phyloP scores from a whole-genome alignment of 2,329 filamentous ascomycete species.

The Massarina eburnea region DNA sequence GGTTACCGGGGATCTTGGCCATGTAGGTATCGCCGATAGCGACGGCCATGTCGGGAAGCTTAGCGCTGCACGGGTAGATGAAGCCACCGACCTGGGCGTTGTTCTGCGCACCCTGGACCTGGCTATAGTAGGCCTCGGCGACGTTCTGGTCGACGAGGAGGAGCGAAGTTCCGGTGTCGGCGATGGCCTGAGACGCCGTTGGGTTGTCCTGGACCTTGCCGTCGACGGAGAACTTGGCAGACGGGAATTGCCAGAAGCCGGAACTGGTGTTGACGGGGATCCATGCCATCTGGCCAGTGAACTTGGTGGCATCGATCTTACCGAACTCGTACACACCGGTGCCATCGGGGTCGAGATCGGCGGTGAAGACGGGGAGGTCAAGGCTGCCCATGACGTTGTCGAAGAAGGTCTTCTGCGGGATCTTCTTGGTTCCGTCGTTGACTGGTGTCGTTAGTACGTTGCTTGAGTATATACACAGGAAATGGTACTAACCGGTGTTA shows the following conservation, averaged over 20 bases:
- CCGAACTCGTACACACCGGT: conserved; percentile 75
- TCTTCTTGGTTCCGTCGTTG: conserved; percentile 55
- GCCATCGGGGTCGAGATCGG: conserved; percentile 62
- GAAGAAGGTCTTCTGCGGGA: conserved; percentile 71
- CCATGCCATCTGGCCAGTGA: conserved; percentile 64
- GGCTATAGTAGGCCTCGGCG: conserved; percentile 49
- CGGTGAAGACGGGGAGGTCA: conserved; percentile 69
- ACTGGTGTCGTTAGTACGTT: conserved; percentile 15
- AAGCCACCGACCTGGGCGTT: conserved; percentile 45
- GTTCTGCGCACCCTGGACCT: conserved; percentile 43
- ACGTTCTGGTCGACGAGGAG: conserved; percentile 60
- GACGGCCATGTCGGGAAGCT: conserved; percentile 51
- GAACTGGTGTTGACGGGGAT: conserved; percentile 61
- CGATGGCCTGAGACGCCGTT: conserved; percentile 47
- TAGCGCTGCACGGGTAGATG: conserved; percentile 47
- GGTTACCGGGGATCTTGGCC: conserved; percentile 57
- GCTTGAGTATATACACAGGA: conserved; percentile 39
- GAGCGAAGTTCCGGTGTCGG: conserved; percentile 63
- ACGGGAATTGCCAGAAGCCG: conserved; percentile 71
- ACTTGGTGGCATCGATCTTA: conserved; percentile 64
- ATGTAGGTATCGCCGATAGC: conserved; percentile 60
- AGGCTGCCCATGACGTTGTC: conserved; percentile 66
- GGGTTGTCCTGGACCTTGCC: conserved; percentile 59
- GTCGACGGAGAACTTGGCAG: conserved; percentile 59
- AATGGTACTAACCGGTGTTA: conserved; percentile 53